Conservation (phyloP, 2,329 filamentous ascomycete genomes). For the Chrysoporthe deuterocubensis region DNA sequence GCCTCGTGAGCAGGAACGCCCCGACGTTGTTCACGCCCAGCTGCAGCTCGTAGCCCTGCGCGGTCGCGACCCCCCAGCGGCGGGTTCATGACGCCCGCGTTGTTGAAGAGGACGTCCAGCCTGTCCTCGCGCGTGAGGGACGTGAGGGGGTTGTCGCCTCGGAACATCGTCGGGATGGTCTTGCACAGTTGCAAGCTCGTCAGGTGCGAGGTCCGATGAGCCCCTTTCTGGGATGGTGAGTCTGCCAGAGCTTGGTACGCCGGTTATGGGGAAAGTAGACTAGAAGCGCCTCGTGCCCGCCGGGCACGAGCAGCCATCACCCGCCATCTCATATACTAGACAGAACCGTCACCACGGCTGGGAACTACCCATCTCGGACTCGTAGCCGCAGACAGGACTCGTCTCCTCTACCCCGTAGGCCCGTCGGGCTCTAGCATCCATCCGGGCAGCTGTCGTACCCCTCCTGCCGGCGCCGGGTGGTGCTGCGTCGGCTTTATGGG, state of each 20-base stretch:
- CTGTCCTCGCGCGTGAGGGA: constrained; percentile 33
- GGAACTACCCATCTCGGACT: too few relatives aligned
- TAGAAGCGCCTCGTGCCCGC: too few relatives aligned
- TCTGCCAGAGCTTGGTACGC: background rate
- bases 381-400: too few relatives aligned
- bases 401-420: too few relatives aligned
- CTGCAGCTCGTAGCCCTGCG: constrained; percentile 29
- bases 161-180: background rate
- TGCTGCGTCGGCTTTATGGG: too few relatives aligned
- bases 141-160: constrained; percentile 5
- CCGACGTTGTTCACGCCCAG: constrained; percentile 29
- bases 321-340: too few relatives aligned
- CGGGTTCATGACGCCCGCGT: constrained; percentile 44
- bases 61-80: constrained; percentile 35
- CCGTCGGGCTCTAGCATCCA: too few relatives aligned
- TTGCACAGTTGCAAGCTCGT: background rate
- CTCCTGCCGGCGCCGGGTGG: too few relatives aligned
- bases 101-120: constrained; percentile 46
- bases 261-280: background rate
- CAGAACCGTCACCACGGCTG: too few relatives aligned
- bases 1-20: constrained; percentile 26
- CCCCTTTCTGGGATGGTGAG: background rate
- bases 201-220: background rate
- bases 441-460: too few relatives aligned
- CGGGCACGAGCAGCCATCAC: too few relatives aligned